Conservation (phyloP, 208 protist genomes). For the Acanthamoeba castellanii region DNA sequence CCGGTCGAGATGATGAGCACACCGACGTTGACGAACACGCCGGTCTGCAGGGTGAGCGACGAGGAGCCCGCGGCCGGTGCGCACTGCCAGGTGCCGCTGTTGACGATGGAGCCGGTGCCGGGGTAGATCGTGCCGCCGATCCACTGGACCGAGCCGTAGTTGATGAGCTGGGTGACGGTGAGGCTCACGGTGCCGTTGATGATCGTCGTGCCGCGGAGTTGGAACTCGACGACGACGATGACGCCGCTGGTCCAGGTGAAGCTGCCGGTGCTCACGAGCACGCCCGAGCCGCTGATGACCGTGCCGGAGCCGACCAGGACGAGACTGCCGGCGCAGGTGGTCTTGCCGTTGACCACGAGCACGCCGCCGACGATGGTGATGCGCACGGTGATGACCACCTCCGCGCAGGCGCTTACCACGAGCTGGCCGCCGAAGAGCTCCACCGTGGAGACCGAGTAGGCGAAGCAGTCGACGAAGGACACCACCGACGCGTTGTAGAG, state of each 20-base stretch:
- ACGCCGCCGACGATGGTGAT: constrained; percentile 39
- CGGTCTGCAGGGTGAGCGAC: not conserved
- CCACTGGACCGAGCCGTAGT: constrained; percentile 56
- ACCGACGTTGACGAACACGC: constrained; percentile 39
- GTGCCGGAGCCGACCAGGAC: not conserved
- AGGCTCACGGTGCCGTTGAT: constrained; percentile 11
- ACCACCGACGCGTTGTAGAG: constrained; percentile 23
- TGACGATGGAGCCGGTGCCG: constrained; percentile 49
- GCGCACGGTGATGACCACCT: constrained; percentile 8
- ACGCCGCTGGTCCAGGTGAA: constrained; percentile 46
- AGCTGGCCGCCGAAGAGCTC: constrained; percentile 22
- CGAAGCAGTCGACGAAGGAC: constrained; percentile 33
- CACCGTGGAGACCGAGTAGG: constrained; percentile 2
- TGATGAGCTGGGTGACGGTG: constrained; percentile 3
- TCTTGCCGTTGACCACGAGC: constrained; percentile 1
- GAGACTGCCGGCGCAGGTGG: constrained; percentile 12
- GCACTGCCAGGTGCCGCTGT: constrained; percentile 40
- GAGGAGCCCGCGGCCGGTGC: not conserved
- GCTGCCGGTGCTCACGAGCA: not conserved
- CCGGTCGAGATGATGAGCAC: not conserved
- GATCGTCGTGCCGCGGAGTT: constrained; percentile 14
- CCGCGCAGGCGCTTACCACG: not conserved
- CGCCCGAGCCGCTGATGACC: constrained; percentile 25
- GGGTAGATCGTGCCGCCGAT: constrained; percentile 9
- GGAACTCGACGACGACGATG: not conserved